phyloP scores from a whole-genome alignment of 1,284 basidiomycete genomes.

The Puccinia polysora region DNA sequence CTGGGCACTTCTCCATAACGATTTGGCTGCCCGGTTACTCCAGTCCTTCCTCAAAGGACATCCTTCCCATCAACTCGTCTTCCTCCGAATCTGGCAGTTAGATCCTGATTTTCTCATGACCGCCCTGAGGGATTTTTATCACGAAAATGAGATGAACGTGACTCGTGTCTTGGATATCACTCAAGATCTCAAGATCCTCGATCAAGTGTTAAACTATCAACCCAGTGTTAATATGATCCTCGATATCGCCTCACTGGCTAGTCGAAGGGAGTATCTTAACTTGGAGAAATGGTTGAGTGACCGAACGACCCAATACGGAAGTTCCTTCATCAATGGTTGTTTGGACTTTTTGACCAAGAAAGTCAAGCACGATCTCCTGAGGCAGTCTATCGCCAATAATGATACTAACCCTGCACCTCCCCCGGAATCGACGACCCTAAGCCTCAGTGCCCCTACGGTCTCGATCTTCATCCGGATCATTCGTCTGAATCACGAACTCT shows the following conservation, averaged over 20 bases:
- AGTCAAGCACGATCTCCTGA: constrained; percentile 74
- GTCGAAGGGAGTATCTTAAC: constrained; percentile 85
- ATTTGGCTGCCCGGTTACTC: constrained; percentile 79
- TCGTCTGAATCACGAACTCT: constrained; percentile 59
- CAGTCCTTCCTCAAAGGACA: constrained; percentile 86
- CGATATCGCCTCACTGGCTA: constrained; percentile 88
- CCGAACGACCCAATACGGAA: constrained; percentile 69
- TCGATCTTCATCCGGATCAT: constrained; percentile 84
- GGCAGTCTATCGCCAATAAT: constrained; percentile 76
- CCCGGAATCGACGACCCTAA: constrained; percentile 69
- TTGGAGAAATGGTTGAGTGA: constrained; percentile 93
- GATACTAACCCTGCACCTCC: too few species aligned
- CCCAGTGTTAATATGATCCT: constrained; percentile 63
- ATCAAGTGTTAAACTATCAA: background rate
- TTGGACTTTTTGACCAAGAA: constrained; percentile 84
- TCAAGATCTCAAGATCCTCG: constrained; percentile 70
- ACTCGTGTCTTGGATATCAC: constrained; percentile 91
- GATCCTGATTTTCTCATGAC: constrained; percentile 76
- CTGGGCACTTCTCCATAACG: constrained; percentile 78
- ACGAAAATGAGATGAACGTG: constrained; percentile 85
- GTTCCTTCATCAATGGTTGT: constrained; percentile 78
- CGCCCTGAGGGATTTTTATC: constrained; percentile 84
- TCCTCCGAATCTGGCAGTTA: constrained; percentile 90
- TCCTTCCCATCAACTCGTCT: constrained; percentile 89
- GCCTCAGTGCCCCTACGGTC: constrained; percentile 76